Conservation (phyloP, 495 filamentous ascomycete genomes). For the Venustampulla echinocandica region DNA sequence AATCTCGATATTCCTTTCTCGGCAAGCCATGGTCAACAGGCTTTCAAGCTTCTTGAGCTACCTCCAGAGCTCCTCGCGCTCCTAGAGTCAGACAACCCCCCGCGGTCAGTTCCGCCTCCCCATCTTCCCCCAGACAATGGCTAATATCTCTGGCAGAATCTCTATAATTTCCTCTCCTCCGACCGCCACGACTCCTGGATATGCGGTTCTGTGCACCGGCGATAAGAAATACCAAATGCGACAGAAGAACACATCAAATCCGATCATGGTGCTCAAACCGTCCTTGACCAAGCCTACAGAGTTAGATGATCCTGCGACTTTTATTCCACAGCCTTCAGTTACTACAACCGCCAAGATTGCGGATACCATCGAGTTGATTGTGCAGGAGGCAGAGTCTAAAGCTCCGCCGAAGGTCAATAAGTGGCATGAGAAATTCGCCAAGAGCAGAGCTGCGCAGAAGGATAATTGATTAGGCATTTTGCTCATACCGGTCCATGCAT, state of each 20-base stretch:
- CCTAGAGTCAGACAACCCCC: slow-evolving; percentile 50
- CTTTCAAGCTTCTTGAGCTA: slow-evolving; percentile 66
- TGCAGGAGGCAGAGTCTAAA: slow-evolving; percentile 26
- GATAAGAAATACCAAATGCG: slow-evolving; percentile 68
- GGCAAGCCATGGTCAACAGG: slow-evolving; percentile 44
- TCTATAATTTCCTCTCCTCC: slow-evolving; percentile 14
- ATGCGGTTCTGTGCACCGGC: slow-evolving; percentile 65
- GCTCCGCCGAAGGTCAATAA: slow-evolving; percentile 54
- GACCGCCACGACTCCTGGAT: slow-evolving; percentile 36
- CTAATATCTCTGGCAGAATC: slow-evolving; percentile 19
- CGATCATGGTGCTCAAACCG: slow-evolving; percentile 60
- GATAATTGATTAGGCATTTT: slow-evolving; percentile 1
- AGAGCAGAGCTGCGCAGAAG: slow-evolving; percentile 19
- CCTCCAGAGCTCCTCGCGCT: slow-evolving; percentile 62
- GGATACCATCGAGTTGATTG: slow-evolving; percentile 62
- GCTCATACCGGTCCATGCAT: no score
- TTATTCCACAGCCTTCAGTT: slow-evolving; percentile 35
- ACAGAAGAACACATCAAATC: slow-evolving; percentile 88
- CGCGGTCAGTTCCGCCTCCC: slow-evolving; percentile 40
- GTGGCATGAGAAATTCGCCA: slow-evolving; percentile 83
- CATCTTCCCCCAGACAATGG: slow-evolving; percentile 22
- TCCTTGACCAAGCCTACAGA: slow-evolving; percentile 17
- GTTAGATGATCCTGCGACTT: slow-evolving; percentile 16
- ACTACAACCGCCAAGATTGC: slow-evolving; percentile 60
- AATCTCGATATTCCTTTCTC: slow-evolving; percentile 49